Conservation (phyloP, 176 grass and related monocot species). For the Hordeum marinum region DNA sequence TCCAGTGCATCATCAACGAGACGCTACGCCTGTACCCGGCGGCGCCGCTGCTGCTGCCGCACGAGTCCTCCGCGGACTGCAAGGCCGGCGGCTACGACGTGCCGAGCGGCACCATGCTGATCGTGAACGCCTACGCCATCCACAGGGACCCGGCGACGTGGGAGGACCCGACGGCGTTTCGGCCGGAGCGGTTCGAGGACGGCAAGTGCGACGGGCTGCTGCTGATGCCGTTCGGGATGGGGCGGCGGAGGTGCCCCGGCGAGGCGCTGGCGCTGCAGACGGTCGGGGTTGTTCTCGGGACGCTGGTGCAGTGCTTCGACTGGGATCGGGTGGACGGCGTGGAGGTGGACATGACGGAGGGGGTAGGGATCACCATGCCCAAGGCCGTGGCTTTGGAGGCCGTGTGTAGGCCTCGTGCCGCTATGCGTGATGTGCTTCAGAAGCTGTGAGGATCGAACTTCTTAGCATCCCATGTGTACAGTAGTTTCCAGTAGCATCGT, state of each 20-base stretch:
- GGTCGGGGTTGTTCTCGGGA: conserved; percentile 23
- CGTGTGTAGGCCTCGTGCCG: conserved; percentile 16
- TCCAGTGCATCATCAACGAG: conserved; percentile 52
- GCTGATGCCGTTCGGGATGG: conserved; percentile 59
- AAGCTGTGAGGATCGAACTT: neutral
- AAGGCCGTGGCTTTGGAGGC: conserved; percentile 38
- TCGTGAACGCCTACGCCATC: conserved; percentile 48
- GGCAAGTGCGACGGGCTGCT: conserved; percentile 2
- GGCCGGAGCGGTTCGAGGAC: conserved; percentile 45
- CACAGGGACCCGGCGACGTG: conserved; percentile 33
- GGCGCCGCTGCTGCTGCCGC: conserved; percentile 24
- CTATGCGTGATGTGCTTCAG: conserved; percentile 23
- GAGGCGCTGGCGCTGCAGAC: conserved; percentile 46
- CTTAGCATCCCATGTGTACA: neutral
- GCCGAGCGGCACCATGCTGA: conserved; percentile 26
- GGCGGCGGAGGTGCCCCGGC: conserved; percentile 54
- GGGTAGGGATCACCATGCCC: conserved; percentile 22
- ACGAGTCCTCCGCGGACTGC: conserved; percentile 27
- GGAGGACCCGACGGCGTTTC: conserved; percentile 39
- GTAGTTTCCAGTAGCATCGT: neutral
- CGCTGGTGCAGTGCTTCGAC: conserved; percentile 67
- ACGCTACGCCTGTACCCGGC: conserved; percentile 36
- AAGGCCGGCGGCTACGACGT: conserved; percentile 1
- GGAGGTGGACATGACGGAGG: conserved; percentile 45
- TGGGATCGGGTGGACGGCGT: conserved; percentile 22